Evolutionary conservation across 1,284 basidiomycete genomes (phyloP), one percentile per base, ranked within the genome.

Genomic region (Sporisorium graminicola): DNA sequence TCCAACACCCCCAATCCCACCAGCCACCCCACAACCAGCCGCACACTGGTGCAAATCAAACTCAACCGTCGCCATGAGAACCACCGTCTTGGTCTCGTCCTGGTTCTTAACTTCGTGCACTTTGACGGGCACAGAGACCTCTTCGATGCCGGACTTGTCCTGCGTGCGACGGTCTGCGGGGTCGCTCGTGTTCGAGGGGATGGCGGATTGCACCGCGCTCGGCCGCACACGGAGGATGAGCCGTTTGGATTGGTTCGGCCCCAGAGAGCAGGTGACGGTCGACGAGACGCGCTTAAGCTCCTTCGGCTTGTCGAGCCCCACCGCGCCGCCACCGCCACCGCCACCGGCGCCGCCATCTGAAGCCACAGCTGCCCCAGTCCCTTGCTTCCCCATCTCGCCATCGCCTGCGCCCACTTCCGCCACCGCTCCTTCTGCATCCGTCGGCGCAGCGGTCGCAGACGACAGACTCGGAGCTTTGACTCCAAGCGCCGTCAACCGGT

Each of bases 401-500:
- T 57, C 50, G 9, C 37, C 49, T 27, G 49, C 2, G 27, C 4
- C 58, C 29, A 35, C 14, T 12, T 26, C 44, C 16, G 52, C 56
- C 16, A 18, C 26, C 53, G 44, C 56, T 5, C 35, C 50, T 4
- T 52, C 50, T 5, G n/a, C 33, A 29, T 35, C 44, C 10, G 44
- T 44, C 31, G 56, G 49, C 24, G 58, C 58, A 26, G 47, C 31
- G n/a, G 35, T 27, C 16, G 44, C 52, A 18, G 55, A 50, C 13
- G 65, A 40, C 22, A 63, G 58, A 7, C 65, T 65, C 1, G 82
- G 79, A 9, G 81, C 71, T 16, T 79, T 69, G 0, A 88, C 83
- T 4, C 88, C 88, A 0, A 89, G 78, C 73, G 87, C 86, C 7
- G 71, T 72, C 55, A 89, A 79, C 16, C 88, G 80, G 49, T 84